Evolutionary conservation across 2,329 filamentous ascomycete genomes (phyloP), one percentile per base, ranked within the genome.

Genomic region (Alternaria postmessia): DNA sequence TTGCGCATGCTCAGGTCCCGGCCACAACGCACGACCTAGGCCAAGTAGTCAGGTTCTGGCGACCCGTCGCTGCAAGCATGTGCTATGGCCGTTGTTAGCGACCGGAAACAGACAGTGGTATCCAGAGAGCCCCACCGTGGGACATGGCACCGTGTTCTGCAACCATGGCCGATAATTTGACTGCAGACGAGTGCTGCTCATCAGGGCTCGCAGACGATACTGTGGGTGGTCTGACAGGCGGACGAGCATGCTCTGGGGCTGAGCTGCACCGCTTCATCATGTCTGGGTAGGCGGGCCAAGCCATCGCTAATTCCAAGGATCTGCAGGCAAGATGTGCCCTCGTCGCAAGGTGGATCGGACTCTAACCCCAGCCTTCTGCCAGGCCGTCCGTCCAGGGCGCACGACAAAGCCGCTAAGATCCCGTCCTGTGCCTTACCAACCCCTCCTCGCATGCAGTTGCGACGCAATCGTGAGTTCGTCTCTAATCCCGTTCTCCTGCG

Each of bases 361-460:
- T 68, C 64, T 64, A 61, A 68, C 64, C 70, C 71, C 73, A 72
- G 68, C 70, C 70, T 55, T 62, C 39, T 57, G 63, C 62, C 66
- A 67, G 68, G 66, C 66, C 60, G 54, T 62, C 56, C 51, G 44
- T 62, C 64, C 70, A 64, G 63, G 67, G 64, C 64, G 63, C 65
- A 63, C 62, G 57, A 72, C 67, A 68, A 69, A 68, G 72, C 67
- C 67, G 67, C 70, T 69, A 70, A 61, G 51, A 61, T 64, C 53
- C 62, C 59, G 65, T 61, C 60, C 62, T 65, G 68, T 69, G 68
- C 64, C 65, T 64, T 65, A 61, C 64, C 68, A 64, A 58, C 63
- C 66, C 63, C 65, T 67, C 67, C 66, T 72, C 68, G 72, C 72
- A 70, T 73, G 67, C 69, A 62, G 60, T 68, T 68, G 68, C 70